phyloP scores from a whole-genome alignment of 306 rosid species.

The Dalbergia cultrata region DNA sequence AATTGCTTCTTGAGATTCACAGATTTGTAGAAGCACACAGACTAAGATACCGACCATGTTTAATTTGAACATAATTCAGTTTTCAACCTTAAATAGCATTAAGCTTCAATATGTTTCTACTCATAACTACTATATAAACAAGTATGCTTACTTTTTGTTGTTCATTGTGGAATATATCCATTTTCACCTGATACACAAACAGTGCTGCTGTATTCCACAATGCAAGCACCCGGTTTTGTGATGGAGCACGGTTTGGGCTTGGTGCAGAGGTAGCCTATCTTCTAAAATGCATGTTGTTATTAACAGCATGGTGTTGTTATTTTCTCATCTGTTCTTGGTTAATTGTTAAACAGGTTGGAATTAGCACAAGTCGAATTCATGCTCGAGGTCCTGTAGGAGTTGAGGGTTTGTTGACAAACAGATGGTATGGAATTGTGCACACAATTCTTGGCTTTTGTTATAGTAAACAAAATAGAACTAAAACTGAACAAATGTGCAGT shows the following conservation, averaged over 20 bases:
- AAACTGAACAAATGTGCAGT: slow-evolving; percentile 5
- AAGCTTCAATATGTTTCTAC: background rate
- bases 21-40: background rate
- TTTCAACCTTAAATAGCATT: background rate
- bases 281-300: background rate
- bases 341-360: slow-evolving; percentile 73
- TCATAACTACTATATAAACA: background rate
- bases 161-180: background rate
- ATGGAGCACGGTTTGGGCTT: slow-evolving; percentile 85
- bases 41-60: background rate
- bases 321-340: slow-evolving; percentile 30
- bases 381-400: slow-evolving; percentile 98
- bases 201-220: slow-evolving; percentile 92
- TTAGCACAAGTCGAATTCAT: slow-evolving; percentile 80
- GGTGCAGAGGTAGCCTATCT: slow-evolving; percentile 75
- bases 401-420: slow-evolving; percentile 84
- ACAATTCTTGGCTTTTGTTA: background rate
- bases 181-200: slow-evolving; percentile 32
- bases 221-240: slow-evolving; percentile 80
- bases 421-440: slow-evolving; percentile 70
- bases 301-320: slow-evolving; percentile 8
- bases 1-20: background rate
- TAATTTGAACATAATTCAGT: background rate
- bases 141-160: slow-evolving; percentile 15
- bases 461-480: slow-evolving; percentile 12